Conservation (phyloP, 306 rosid species). For the Hylodesmum podocarpum region DNA sequence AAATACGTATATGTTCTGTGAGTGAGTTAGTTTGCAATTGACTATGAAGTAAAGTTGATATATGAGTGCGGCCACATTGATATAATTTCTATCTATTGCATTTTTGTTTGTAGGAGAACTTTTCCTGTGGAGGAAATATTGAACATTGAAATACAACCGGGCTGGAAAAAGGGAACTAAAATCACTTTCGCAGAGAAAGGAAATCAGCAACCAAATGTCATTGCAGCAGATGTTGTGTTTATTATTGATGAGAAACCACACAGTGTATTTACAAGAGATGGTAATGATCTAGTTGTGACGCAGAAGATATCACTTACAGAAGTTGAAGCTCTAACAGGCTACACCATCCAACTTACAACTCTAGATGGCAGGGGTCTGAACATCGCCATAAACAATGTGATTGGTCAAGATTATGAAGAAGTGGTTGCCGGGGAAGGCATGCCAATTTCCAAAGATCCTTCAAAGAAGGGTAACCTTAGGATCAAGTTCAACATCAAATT, state of each 20-base stretch:
- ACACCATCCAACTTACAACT: slow-evolving; percentile 57
- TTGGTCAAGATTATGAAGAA: slow-evolving; percentile 67
- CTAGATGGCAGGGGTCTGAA: slow-evolving; percentile 73
- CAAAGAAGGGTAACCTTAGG: slow-evolving; percentile 73
- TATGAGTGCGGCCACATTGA: not conserved
- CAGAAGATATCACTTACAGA: slow-evolving; percentile 58
- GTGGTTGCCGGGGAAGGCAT: slow-evolving; percentile 73
- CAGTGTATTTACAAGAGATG: slow-evolving; percentile 73
- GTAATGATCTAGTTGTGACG: slow-evolving; percentile 71
- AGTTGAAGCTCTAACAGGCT: slow-evolving; percentile 66
- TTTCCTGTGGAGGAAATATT: slow-evolving; percentile 78
- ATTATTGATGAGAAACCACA: slow-evolving; percentile 87
- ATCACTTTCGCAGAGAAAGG: slow-evolving; percentile 91
- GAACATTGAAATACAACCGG: slow-evolving; percentile 83
- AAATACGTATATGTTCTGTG: no score
- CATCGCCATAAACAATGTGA: slow-evolving; percentile 55
- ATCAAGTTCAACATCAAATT: slow-evolving; percentile 69
- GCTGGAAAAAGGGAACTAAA: slow-evolving; percentile 97
- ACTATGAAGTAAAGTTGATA: no score
- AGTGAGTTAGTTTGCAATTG: no score
- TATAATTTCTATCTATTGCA: not conserved
- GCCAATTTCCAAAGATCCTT: slow-evolving; percentile 84
- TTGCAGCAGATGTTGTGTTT: slow-evolving; percentile 79
- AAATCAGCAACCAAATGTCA: slow-evolving; percentile 63
- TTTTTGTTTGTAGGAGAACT: slow-evolving; percentile 51